Evolutionary conservation across 2,329 filamentous ascomycete species (phyloP).

Genomic region (Xylariaceae sp.): DNA sequence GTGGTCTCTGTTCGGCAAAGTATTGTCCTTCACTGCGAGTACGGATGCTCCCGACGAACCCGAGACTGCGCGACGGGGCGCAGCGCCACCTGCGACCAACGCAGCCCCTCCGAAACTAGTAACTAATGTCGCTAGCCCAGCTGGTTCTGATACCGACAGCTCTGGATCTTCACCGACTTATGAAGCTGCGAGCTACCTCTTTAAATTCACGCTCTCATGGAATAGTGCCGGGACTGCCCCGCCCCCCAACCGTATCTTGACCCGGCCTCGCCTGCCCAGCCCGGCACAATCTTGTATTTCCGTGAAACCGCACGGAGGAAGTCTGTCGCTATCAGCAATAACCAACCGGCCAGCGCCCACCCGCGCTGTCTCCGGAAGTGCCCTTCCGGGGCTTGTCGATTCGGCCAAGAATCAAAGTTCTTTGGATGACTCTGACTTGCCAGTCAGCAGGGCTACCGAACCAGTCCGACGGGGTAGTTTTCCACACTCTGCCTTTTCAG

Average conservation of each 20-base stretch:
- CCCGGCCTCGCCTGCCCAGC: conserved; percentile 61
- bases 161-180: conserved; percentile 50
- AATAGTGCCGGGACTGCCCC: conserved; percentile 48
- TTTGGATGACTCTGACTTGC: conserved; percentile 30
- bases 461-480: conserved; percentile 22
- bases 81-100: conserved; percentile 39
- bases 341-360: conserved; percentile 40
- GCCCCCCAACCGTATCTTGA: conserved; percentile 56
- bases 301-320: conserved; percentile 36
- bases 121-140: conserved; percentile 29
- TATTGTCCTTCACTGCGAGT: conserved; percentile 45
- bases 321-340: conserved; percentile 35
- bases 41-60: conserved; percentile 41
- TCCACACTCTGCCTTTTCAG: conserved; percentile 20
- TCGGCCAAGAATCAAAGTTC: conserved; percentile 47
- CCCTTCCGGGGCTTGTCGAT: conserved; percentile 42
- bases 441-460: conserved; percentile 19
- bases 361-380: conserved; percentile 43
- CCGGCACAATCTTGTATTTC: conserved; percentile 62
- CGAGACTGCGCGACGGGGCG: conserved; percentile 46
- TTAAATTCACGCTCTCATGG: conserved; percentile 70
- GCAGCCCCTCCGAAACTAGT: conserved; percentile 36
- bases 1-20: conserved; percentile 60
- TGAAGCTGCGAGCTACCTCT: conserved; percentile 56
- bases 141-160: conserved; percentile 47